Conservation (phyloP, 257 asterid genomes). For the Solanum bulbocastanum region DNA sequence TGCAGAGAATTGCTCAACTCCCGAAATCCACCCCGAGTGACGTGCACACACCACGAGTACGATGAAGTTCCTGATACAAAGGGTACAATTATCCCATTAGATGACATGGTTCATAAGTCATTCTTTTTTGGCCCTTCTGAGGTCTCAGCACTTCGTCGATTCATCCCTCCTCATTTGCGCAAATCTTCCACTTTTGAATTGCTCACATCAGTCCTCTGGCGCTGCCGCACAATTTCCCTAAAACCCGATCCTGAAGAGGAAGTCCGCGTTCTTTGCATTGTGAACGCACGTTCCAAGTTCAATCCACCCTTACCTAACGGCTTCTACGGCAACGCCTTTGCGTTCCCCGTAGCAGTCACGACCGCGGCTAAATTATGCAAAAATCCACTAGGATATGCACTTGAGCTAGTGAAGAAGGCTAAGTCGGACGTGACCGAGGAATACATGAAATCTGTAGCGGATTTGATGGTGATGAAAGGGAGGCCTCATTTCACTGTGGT, state of each 20-base stretch:
- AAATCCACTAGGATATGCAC: constrained; percentile 18
- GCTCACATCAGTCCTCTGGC: constrained; percentile 23
- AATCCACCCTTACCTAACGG: constrained; percentile 14
- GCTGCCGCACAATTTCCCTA: constrained; percentile 18
- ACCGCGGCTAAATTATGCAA: constrained; percentile 14
- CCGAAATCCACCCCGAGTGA: constrained; percentile 28
- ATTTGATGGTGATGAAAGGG: constrained; percentile 16
- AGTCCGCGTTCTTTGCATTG: constrained; percentile 14
- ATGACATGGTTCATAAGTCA: constrained; percentile 29
- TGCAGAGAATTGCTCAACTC: constrained; percentile 39
- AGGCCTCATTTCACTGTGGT: constrained; percentile 27
- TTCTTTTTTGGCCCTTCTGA: constrained; percentile 44
- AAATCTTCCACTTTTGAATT: constrained; percentile 24
- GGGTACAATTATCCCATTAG: constrained; percentile 34
- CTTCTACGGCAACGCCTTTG: constrained; percentile 30
- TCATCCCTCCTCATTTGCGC: constrained; percentile 25
- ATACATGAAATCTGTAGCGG: constrained; percentile 27
- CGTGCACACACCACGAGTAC: constrained; percentile 38
- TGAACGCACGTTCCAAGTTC: constrained; percentile 11
- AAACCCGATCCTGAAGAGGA: constrained; percentile 18
- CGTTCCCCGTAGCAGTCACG: constrained; percentile 20
- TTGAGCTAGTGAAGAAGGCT: constrained; percentile 16
- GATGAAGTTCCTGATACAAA: constrained; percentile 35
- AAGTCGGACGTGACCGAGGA: constrained; percentile 18
- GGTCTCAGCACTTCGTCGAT: constrained; percentile 32